phyloP scores from a whole-genome alignment of 768 basidiomycete species.

The Austroboletus eburneus region DNA sequence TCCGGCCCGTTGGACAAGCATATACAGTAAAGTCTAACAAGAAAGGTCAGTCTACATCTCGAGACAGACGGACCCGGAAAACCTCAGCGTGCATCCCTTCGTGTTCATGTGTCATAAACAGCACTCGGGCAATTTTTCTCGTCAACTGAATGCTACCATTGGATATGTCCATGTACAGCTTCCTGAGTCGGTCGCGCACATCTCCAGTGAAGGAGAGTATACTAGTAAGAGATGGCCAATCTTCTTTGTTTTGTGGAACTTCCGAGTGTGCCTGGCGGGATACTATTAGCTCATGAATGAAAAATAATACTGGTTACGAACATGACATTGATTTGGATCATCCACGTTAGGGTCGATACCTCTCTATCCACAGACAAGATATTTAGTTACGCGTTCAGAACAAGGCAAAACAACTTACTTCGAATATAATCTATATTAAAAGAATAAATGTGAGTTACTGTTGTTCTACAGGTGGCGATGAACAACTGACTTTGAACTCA shows the following conservation, averaged over 20 bases:
- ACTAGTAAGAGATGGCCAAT: constrained; percentile 75
- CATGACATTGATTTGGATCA: constrained; percentile 82
- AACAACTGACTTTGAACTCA: constrained; percentile 57
- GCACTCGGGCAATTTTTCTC: constrained; percentile 67
- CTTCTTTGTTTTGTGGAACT: constrained; percentile 74
- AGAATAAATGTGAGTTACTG: constrained; percentile 3
- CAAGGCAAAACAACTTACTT: constrained; percentile 40
- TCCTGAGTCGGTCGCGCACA: constrained; percentile 67
- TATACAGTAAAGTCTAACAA: constrained; percentile 79
- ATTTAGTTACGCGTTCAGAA: constrained; percentile 2
- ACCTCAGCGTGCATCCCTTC: constrained; percentile 86
- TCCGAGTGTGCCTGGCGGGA: constrained; percentile 72
- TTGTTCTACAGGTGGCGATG: background rate
- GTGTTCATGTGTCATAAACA: constrained; percentile 91
- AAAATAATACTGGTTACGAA: constrained; percentile 41
- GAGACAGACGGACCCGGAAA: constrained; percentile 1
- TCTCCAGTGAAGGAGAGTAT: constrained; percentile 78
- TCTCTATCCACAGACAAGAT: constrained; percentile 45
- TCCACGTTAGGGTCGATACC: constrained; percentile 96
- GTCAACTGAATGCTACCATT: constrained; percentile 48
- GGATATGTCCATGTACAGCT: constrained; percentile 69
- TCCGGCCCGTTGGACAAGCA: constrained; percentile 82
- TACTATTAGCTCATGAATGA: background rate
- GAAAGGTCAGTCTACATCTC: constrained; percentile 3
- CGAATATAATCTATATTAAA: constrained; percentile 60